Conservation (phyloP, 768 basidiomycete species). For the Trametes cinnabarina region DNA sequence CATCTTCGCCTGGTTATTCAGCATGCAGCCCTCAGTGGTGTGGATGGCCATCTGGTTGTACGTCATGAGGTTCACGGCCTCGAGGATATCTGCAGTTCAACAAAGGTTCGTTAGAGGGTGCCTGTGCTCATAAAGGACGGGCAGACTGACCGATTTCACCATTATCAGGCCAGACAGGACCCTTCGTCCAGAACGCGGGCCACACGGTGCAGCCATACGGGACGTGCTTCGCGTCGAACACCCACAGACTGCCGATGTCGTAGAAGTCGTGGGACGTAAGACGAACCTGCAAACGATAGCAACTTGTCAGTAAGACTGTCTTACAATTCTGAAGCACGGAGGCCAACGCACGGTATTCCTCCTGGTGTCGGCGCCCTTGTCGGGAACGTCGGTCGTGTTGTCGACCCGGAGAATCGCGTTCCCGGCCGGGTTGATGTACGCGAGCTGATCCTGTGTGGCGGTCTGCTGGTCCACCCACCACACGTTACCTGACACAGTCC, state of each 20-base stretch:
- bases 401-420: slow-evolving; percentile 76
- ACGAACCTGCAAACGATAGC: slow-evolving; percentile 36
- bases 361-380: slow-evolving; percentile 37
- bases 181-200: slow-evolving; percentile 38
- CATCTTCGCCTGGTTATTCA: slow-evolving; percentile 30
- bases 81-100: slow-evolving; percentile 56
- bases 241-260: slow-evolving; percentile 45
- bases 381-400: slow-evolving; percentile 55
- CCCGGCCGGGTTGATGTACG: slow-evolving; percentile 58
- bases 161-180: slow-evolving; percentile 41
- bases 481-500: slow-evolving; percentile 65
- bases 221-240: slow-evolving; percentile 46
- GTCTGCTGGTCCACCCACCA: slow-evolving; percentile 51
- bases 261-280: slow-evolving; percentile 45
- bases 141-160: slow-evolving; percentile 35
- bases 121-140: too few relatives aligned
- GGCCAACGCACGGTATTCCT: slow-evolving; percentile 53
- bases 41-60: slow-evolving; percentile 61
- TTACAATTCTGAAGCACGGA: neutral
- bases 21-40: slow-evolving; percentile 39
- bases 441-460: slow-evolving; percentile 49
- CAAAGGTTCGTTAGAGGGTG: too few relatives aligned
- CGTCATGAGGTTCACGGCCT: slow-evolving; percentile 52
- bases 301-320: too few relatives aligned
- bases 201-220: slow-evolving; percentile 63